A percentile compares a stretch with the other conserved stretches of the same genome.
Conservation (phyloP, 73 alveolate genomes). For the Paramecium caudatum region DNA sequence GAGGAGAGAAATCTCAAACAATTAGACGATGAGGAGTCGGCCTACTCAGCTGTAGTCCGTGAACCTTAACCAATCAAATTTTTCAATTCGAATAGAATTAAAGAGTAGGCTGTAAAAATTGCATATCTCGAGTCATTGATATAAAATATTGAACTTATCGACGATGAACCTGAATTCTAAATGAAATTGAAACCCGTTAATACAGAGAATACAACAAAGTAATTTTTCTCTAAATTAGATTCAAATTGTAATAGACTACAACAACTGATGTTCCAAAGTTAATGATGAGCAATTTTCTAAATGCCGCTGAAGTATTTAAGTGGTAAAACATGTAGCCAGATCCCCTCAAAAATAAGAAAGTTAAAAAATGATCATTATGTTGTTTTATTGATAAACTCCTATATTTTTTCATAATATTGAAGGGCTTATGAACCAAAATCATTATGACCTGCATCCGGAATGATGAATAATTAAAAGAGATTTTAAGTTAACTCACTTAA, state of each 20-base stretch:
- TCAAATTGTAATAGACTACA: conserved; percentile 35
- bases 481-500: conserved; percentile 6
- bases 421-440: background rate
- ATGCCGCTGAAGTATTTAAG: conserved; percentile 41
- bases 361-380: conserved; percentile 39
- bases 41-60: conserved; percentile 50
- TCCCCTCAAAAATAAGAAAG: conserved; percentile 17
- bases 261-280: background rate
- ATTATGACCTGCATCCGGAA: background rate
- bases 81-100: conserved; percentile 1
- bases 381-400: background rate
- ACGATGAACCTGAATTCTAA: conserved; percentile 37
- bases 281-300: conserved; percentile 18
- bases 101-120: background rate
- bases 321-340: conserved; percentile 56
- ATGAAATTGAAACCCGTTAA: background rate
- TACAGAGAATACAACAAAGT: conserved; percentile 29
- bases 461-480: background rate
- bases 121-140: background rate
- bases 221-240: background rate
- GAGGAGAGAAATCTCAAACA: conserved; percentile 63
- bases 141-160: background rate
- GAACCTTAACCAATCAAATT: background rate
- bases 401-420: background rate
- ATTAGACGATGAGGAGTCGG: conserved; percentile 45